Percentiles rank a stretch among this genome's conserved stretches.
Conservation (phyloP, 768 basidiomycete genomes). For the Mycena metata region DNA sequence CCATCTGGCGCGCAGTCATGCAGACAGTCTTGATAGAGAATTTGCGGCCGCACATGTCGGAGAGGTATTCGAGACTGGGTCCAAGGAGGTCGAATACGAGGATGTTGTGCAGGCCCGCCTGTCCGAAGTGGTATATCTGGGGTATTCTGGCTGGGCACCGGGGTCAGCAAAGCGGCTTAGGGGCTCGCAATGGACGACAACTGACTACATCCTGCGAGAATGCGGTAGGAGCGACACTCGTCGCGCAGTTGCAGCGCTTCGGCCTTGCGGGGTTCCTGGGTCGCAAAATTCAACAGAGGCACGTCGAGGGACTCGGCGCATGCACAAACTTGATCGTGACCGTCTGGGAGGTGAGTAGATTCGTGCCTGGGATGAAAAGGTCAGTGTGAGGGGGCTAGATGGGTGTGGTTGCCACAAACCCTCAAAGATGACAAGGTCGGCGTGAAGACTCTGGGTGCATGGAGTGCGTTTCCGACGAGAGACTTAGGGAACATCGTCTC, state of each 20-base stretch:
- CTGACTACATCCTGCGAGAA: constrained; percentile 90
- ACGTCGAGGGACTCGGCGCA: constrained; percentile 41
- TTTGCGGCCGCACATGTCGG: constrained; percentile 99
- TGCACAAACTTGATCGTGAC: constrained; percentile 99
- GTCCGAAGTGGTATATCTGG: constrained; percentile 99
- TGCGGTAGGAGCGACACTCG: constrained; percentile 97
- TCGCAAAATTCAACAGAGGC: constrained; percentile 19
- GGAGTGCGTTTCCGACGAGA: no score
- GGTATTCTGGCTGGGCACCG: constrained; percentile 86
- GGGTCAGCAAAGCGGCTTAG: neutral
- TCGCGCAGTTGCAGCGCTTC: constrained; percentile 98
- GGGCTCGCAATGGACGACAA: constrained; percentile 41
- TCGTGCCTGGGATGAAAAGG: constrained; percentile 76
- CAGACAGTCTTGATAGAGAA: constrained; percentile 98
- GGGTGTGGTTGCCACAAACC: constrained; percentile 57
- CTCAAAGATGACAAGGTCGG: constrained; percentile 94
- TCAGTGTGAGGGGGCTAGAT: constrained; percentile 19
- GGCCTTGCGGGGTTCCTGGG: constrained; percentile 89
- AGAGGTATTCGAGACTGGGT: constrained; percentile 96
- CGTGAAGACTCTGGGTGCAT: no score
- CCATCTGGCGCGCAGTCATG: constrained; percentile 99
- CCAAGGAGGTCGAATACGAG: constrained; percentile 98
- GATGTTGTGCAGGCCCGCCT: constrained; percentile 98
- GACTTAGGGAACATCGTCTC: no score
- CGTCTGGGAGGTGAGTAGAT: constrained; percentile 97